Evolutionary conservation across 208 protist genomes (phyloP).

Genomic region (Leishmania aethiopica): DNA sequence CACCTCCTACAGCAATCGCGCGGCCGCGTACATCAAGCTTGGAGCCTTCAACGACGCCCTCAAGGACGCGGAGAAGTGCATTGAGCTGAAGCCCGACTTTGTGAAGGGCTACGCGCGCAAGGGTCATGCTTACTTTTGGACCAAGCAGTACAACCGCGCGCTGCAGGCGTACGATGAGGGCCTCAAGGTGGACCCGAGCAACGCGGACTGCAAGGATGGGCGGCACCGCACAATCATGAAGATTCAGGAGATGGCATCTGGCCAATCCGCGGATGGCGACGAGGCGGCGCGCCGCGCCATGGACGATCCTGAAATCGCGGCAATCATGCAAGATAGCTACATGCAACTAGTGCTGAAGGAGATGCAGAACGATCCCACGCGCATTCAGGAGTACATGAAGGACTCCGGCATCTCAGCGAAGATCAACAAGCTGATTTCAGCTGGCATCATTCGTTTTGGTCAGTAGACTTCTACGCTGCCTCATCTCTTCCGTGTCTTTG

Average conservation of each 20-base stretch:
- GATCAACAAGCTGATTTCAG: conserved; percentile 96
- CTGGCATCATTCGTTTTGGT: conserved; percentile 95
- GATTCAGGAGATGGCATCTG: conserved; percentile 91
- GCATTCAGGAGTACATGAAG: conserved; percentile 93
- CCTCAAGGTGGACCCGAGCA: conserved; percentile 92
- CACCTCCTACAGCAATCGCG: conserved; percentile 95
- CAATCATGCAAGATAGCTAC: conserved; percentile 92
- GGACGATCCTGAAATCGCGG: conserved; percentile 95
- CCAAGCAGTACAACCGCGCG: conserved; percentile 97
- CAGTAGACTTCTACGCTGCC: conserved; percentile 13
- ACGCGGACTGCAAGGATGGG: conserved; percentile 90
- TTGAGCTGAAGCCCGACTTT: conserved; percentile 95
- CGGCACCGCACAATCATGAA: conserved; percentile 89
- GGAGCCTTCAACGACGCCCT: conserved; percentile 93
- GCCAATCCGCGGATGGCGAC: conserved; percentile 81
- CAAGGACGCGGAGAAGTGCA: conserved; percentile 96
- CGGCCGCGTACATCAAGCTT: conserved; percentile 97
- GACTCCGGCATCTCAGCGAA: conserved; percentile 91
- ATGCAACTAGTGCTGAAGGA: conserved; percentile 93
- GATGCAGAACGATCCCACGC: conserved; percentile 90
- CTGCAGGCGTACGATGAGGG: conserved; percentile 96
- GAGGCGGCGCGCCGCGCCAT: conserved; percentile 91
- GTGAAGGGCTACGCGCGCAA: conserved; percentile 93
- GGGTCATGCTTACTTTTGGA: conserved; percentile 92
- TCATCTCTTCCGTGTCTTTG: conserved; percentile 1